Conservation (phyloP, 768 basidiomycete genomes). For the Suillus occidentalis region DNA sequence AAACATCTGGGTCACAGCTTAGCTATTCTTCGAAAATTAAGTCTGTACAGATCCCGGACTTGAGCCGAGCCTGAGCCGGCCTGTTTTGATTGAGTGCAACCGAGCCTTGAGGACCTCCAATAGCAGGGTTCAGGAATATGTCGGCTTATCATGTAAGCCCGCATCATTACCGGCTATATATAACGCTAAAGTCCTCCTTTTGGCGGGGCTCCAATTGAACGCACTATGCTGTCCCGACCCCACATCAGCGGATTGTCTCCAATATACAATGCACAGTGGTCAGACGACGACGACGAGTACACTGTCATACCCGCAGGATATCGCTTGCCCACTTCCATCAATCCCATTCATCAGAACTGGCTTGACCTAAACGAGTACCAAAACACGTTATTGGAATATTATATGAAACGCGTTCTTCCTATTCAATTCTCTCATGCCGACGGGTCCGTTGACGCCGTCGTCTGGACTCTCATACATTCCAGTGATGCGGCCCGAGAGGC, state of each 20-base stretch:
- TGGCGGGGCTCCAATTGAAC: not conserved
- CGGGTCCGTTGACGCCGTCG: constrained; percentile 42
- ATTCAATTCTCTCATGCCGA: constrained; percentile 74
- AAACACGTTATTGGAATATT: constrained; percentile 36
- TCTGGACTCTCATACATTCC: constrained; percentile 50
- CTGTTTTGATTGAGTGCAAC: not conserved
- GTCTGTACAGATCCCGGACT: not conserved
- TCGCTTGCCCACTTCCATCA: constrained; percentile 10
- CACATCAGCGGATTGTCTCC: constrained; percentile 30
- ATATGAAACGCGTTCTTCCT: constrained; percentile 60
- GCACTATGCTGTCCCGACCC: constrained; percentile 11
- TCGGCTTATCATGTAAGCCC: not conserved
- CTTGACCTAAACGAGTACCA: constrained; percentile 17
- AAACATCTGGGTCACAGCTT: not conserved
- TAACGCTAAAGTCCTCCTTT: not conserved
- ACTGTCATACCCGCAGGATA: constrained; percentile 24
- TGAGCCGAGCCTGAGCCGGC: not conserved
- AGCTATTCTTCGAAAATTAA: not conserved
- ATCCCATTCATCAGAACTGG: constrained; percentile 18
- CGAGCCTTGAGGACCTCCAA: not conserved
- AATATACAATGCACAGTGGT: constrained; percentile 14
- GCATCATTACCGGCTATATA: not conserved
- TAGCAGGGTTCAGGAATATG: not conserved
- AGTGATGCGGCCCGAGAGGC: constrained; percentile 54
- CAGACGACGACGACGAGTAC: constrained; percentile 18